Percentiles rank a stretch among this genome's conserved stretches.
phyloP scores from a whole-genome alignment of 2,329 filamentous ascomycete genomes.

The Aspergillus cejpii region DNA sequence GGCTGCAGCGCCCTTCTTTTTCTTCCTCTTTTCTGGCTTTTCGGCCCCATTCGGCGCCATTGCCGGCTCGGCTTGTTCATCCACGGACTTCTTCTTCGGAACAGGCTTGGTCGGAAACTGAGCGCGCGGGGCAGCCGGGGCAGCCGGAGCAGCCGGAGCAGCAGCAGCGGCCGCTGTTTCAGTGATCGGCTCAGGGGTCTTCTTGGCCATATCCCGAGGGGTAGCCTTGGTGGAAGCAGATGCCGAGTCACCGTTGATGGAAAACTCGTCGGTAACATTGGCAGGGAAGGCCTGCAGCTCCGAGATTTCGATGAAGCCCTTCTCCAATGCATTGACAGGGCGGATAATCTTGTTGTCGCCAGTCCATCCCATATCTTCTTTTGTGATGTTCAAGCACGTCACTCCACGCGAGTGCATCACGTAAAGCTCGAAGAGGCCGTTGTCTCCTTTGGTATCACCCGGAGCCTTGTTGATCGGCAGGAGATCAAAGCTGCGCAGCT shows the following conservation, averaged over 20 bases:
- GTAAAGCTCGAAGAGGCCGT: constrained; percentile 85
- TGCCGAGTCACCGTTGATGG: constrained; percentile 41
- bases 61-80: constrained; percentile 27
- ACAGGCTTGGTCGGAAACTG: constrained; percentile 38
- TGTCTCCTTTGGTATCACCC: constrained; percentile 55
- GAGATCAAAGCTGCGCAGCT: constrained; percentile 84
- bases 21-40: constrained; percentile 66
- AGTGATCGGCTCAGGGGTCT: constrained; percentile 29
- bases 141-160: constrained; percentile 16
- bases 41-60: constrained; percentile 38
- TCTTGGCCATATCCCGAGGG: constrained; percentile 38
- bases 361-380: constrained; percentile 85
- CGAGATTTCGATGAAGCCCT: constrained; percentile 66
- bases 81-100: constrained; percentile 38
- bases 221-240: constrained; percentile 33
- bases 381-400: constrained; percentile 79
- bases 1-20: constrained; percentile 45
- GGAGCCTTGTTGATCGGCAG: constrained; percentile 56
- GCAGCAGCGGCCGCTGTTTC: constrained; percentile 19
- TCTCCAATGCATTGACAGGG: constrained; percentile 66
- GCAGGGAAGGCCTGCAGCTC: constrained; percentile 54
- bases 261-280: constrained; percentile 36
- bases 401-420: constrained; percentile 96
- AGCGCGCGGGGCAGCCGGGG: constrained; percentile 23
- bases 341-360: constrained; percentile 80